Evolutionary conservation across 202 grass and related monocot genomes (phyloP).

Genomic region (Carex arenaria): DNA sequence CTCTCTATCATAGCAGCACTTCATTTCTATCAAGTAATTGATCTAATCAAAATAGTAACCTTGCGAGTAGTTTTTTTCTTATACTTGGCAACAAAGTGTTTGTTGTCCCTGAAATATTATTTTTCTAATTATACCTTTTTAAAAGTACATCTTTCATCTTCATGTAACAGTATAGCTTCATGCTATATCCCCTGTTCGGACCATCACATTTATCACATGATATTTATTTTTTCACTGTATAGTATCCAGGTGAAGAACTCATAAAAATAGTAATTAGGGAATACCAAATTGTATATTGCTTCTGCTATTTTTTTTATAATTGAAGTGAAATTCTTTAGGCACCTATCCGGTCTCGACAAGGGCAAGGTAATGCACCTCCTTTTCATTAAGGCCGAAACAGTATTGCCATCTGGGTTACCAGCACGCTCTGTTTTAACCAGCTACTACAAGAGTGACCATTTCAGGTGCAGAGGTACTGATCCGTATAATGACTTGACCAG

Average conservation of each 20-base stretch:
- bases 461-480: conserved; percentile 44
- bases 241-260: neutral
- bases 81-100: neutral
- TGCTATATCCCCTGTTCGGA: neutral
- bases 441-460: conserved; percentile 84
- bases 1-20: neutral
- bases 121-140: neutral
- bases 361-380: conserved; percentile 90
- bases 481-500: conserved; percentile 77
- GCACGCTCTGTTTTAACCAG: conserved; percentile 80
- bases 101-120: neutral
- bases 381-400: conserved; percentile 74
- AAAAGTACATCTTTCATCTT: neutral
- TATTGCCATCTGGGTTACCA: conserved; percentile 50
- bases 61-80: neutral
- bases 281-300: neutral
- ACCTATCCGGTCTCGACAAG: conserved; percentile 42
- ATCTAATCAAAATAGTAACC: neutral
- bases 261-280: too few species aligned
- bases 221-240: neutral
- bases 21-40: neutral
- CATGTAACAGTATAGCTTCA: neutral
- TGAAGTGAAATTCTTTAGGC: conserved; percentile 36
- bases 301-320: neutral
- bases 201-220: neutral